phyloP scores from a whole-genome alignment of 768 basidiomycete species.

The Sporobolomyces roseus region DNA sequence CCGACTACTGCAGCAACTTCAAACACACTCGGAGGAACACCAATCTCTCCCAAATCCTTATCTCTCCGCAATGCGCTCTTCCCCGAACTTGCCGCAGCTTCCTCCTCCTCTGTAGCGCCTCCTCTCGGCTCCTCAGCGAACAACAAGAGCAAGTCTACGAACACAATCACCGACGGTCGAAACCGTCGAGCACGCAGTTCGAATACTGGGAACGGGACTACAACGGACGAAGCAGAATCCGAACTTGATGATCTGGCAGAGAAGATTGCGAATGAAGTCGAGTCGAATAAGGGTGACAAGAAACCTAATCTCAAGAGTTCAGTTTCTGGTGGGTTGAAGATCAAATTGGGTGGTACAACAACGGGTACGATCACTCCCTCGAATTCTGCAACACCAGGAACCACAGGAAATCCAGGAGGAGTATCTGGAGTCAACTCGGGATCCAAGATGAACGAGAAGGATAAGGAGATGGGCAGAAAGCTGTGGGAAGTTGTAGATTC shows the following conservation, averaged over 20 bases:
- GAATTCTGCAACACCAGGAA: neutral
- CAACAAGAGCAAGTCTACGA: too few species aligned
- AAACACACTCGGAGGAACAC: too few species aligned
- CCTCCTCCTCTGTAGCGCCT: neutral
- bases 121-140: too few species aligned
- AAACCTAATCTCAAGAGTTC: neutral
- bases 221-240: slow-evolving; percentile 29
- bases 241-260: slow-evolving; percentile 22
- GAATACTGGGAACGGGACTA: slow-evolving; percentile 27
- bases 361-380: slow-evolving; percentile 2
- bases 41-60: slow-evolving; percentile 30
- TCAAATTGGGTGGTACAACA: slow-evolving; percentile 21
- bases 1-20: neutral
- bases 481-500: slow-evolving; percentile 41
- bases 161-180: too few species aligned
- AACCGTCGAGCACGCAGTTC: too few species aligned
- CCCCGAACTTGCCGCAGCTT: slow-evolving; percentile 26
- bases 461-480: slow-evolving; percentile 30
- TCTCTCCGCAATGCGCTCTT: slow-evolving; percentile 39
- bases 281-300: neutral
- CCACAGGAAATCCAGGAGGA: neutral
- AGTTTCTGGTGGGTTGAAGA: slow-evolving; percentile 14
- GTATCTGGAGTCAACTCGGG: neutral
- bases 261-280: neutral
- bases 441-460: neutral